phyloP scores from a whole-genome alignment of 345 rosid genomes.

The Passiflora organensis region DNA sequence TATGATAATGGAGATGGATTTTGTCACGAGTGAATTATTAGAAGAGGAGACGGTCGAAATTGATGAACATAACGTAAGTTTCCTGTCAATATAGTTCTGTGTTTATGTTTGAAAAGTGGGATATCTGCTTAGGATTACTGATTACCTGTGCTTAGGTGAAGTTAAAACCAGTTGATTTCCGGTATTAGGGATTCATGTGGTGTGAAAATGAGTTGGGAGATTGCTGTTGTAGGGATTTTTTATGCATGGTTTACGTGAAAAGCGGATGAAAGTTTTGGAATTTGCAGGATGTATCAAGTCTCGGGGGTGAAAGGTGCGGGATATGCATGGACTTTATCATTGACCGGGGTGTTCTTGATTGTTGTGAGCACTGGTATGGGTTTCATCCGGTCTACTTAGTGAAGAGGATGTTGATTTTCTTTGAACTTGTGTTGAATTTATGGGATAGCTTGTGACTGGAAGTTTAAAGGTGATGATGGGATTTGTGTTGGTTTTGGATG shows the following conservation, averaged over 20 bases:
- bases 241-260: too few species aligned
- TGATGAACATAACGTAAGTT: conserved; percentile 49
- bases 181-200: neutral
- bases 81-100: neutral
- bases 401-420: neutral
- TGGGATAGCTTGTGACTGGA: conserved; percentile 5
- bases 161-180: neutral
- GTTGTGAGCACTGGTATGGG: conserved; percentile 87
- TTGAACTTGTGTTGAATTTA: neutral
- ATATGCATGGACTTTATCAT: conserved; percentile 94
- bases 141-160: neutral
- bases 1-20: conserved; percentile 63
- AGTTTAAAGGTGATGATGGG: conserved; percentile 10
- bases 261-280: too few species aligned
- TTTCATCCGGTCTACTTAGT: neutral
- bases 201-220: too few species aligned
- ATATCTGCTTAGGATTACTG: neutral
- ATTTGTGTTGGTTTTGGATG: conserved; percentile 16
- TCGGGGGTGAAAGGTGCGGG: conserved; percentile 90
- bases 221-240: too few species aligned
- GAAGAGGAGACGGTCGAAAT: conserved; percentile 56
- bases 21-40: conserved; percentile 35
- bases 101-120: neutral
- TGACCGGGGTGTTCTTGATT: conserved; percentile 94
- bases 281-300: conserved; percentile 45